phyloP scores from a whole-genome alignment of 2,329 filamentous ascomycete genomes.

The Davidsoniella virescens region DNA sequence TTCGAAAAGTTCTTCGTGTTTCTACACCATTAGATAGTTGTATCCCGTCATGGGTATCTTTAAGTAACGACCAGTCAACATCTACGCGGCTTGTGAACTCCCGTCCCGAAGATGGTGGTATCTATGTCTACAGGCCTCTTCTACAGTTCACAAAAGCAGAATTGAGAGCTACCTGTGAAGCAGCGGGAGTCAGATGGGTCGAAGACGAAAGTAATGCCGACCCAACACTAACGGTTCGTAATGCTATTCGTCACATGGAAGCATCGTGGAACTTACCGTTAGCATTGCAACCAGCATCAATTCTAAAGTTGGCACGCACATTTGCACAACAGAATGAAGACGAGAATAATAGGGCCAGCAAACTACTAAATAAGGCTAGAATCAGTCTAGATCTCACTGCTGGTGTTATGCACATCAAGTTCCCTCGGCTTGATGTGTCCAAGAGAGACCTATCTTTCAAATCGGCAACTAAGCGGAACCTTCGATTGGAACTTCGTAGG shows the following conservation, averaged over 20 bases:
- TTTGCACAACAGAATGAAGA: conserved; percentile 28
- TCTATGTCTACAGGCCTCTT: conserved; percentile 53
- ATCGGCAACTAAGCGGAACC: background rate
- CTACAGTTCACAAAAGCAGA: conserved; percentile 54
- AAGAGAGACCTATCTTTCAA: background rate
- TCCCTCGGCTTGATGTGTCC: background rate
- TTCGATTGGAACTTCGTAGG: background rate
- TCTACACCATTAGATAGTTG: background rate
- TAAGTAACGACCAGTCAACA: background rate
- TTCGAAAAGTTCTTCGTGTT: background rate
- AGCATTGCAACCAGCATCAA: conserved; percentile 48
- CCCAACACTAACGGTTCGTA: conserved; percentile 58
- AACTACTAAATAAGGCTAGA: conserved; percentile 21
- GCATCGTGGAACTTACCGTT: conserved; percentile 42
- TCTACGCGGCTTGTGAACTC: conserved; percentile 13
- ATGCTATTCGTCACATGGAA: conserved; percentile 54
- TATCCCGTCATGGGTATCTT: background rate
- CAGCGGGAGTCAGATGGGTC: conserved; percentile 55
- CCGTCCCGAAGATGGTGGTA: conserved; percentile 44
- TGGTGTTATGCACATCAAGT: background rate
- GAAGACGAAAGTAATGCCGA: conserved; percentile 76
- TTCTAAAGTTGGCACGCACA: conserved; percentile 44
- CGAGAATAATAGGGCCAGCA: conserved; percentile 36
- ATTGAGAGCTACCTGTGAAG: conserved; percentile 58
- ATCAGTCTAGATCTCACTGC: background rate